These are phyloP conservation scores for Lachnellula hyalina DNA, from an alignment of 2,329 filamentous ascomycete species.

Conservation along the genomic window DNA sequence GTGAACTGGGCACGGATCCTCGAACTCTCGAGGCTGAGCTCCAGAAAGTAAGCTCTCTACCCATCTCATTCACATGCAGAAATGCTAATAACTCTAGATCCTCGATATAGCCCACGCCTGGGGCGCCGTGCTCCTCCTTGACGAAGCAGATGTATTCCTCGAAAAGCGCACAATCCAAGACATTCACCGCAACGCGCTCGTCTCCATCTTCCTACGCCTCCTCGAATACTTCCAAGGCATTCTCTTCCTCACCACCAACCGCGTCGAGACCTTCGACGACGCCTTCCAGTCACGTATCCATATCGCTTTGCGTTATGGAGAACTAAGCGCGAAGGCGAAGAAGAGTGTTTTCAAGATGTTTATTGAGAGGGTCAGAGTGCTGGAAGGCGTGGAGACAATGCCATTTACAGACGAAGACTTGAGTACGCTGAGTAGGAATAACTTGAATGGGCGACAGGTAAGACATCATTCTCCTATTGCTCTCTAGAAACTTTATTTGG, in stretches of 20 bases:
- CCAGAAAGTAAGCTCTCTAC: slow-evolving; percentile 47
- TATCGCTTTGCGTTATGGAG: slow-evolving; percentile 75
- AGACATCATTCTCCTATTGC: slow-evolving; percentile 16
- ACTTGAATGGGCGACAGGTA: slow-evolving; percentile 64
- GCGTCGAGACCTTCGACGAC: slow-evolving; percentile 83
- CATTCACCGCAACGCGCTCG: slow-evolving; percentile 77
- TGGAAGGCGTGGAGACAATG: slow-evolving; percentile 56
- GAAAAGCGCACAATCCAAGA: slow-evolving; percentile 80
- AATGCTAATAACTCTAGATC: slow-evolving; percentile 39
- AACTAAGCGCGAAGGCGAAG: slow-evolving; percentile 66
- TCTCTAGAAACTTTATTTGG: background rate
- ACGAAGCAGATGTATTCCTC: slow-evolving; percentile 81
- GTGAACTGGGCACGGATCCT: slow-evolving; percentile 76
- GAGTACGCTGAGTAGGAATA: slow-evolving; percentile 59
- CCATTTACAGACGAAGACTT: slow-evolving; percentile 64
- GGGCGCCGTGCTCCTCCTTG: slow-evolving; percentile 79
- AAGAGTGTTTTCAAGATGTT: slow-evolving; percentile 81
- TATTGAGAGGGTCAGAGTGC: slow-evolving; percentile 63
- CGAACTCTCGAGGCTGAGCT: slow-evolving; percentile 69
- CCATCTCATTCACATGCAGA: background rate
- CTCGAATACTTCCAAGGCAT: slow-evolving; percentile 93
- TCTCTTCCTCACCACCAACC: slow-evolving; percentile 82
- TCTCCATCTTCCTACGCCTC: slow-evolving; percentile 79
- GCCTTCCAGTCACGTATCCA: slow-evolving; percentile 87
- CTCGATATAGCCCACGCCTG: slow-evolving; percentile 81